Evolutionary conservation across 1,284 basidiomycete genomes (phyloP), one percentile per base, ranked within the genome.

Genomic region (Leccinum angustisporum): DNA sequence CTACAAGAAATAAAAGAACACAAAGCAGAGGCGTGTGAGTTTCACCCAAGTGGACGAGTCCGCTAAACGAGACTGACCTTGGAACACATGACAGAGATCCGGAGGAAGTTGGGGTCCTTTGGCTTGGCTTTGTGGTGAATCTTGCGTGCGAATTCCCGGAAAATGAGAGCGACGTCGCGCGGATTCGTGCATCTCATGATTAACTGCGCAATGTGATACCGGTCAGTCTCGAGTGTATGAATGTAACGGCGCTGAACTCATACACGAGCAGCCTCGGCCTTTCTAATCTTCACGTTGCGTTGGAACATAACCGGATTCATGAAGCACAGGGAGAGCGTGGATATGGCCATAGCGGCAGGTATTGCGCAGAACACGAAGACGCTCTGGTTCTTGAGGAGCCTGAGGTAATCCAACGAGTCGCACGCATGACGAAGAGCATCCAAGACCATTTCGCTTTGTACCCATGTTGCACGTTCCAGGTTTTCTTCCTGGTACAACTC

Each of bases 311-410:
- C 80, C 2, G 87, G 85, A 78, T 99, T 99, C 91, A 93, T 94
- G 78, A 96, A 97, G 77, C 95, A 97, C 58, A 91, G 76, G 56
- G 92, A 86, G 30, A 99, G 81, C 7, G 96, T 99, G 6, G 97
- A 96, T 68, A 99, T 92, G 1, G 97, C 95, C 97, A 99, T 98
- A 25, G 90, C 86, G 36, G 92, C 94, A 10, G 97, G 97, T 63
- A 98, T 94, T 3, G 97, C 95, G 69, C 94, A 95, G 78, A 99
- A 99, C 77, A 94, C 94, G 83, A 99, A 99, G 31, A 98, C 87
- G 62, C 84, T 91, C 79, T 98, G 97, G 77, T 93, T 96, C 76
- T 86, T 90, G 68, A 99, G 80, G 55, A 98, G 76, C 30, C 86
- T 83, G 66, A 99, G 83, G 76, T 98, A 99, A 75, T 99, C 97